Evolutionary conservation across 306 rosid species (phyloP).

Genomic region (Notholithocarpus densiflorus): DNA sequence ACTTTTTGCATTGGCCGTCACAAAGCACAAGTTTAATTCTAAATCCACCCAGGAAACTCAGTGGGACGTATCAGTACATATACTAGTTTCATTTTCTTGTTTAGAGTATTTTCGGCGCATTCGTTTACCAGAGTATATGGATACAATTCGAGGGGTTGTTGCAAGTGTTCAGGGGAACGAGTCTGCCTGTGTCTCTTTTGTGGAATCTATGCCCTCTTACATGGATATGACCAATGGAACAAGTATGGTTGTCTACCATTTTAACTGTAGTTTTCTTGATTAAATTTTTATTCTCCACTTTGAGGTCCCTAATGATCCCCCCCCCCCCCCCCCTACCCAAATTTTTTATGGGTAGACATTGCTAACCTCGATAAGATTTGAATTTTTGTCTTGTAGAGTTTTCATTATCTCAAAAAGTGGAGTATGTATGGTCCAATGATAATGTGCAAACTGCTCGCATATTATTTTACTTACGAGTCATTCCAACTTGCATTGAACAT

Average conservation of each 20-base stretch:
- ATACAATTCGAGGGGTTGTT: slow-evolving; percentile 74
- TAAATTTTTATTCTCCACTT: background rate
- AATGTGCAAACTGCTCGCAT: slow-evolving; percentile 88
- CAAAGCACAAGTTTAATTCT: slow-evolving; percentile 65
- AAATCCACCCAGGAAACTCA: slow-evolving; percentile 48
- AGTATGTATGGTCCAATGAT: slow-evolving; percentile 70
- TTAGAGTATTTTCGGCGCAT: slow-evolving; percentile 84
- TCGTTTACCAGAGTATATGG: slow-evolving; percentile 90
- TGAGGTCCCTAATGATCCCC: background rate
- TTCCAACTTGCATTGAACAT: slow-evolving; percentile 71
- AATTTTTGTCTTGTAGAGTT: slow-evolving; percentile 32
- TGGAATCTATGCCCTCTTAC: slow-evolving; percentile 76
- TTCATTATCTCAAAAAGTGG: slow-evolving; percentile 33
- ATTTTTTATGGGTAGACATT: background rate
- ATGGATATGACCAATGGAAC: slow-evolving; percentile 64
- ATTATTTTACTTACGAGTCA: slow-evolving; percentile 75
- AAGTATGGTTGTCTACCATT: slow-evolving; percentile 38
- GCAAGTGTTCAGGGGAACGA: slow-evolving; percentile 74
- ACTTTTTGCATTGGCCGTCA: slow-evolving; percentile 72
- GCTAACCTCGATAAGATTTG: background rate
- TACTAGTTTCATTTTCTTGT: slow-evolving; percentile 79
- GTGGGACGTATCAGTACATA: slow-evolving; percentile 50
- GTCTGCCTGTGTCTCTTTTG: slow-evolving; percentile 56
- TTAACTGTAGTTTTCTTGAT: background rate
- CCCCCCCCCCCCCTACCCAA: background rate